A percentile compares a stretch with the other conserved stretches of the same genome.
Conservation (phyloP, 2,329 filamentous ascomycete genomes). For the Ceratocystis variospora region DNA sequence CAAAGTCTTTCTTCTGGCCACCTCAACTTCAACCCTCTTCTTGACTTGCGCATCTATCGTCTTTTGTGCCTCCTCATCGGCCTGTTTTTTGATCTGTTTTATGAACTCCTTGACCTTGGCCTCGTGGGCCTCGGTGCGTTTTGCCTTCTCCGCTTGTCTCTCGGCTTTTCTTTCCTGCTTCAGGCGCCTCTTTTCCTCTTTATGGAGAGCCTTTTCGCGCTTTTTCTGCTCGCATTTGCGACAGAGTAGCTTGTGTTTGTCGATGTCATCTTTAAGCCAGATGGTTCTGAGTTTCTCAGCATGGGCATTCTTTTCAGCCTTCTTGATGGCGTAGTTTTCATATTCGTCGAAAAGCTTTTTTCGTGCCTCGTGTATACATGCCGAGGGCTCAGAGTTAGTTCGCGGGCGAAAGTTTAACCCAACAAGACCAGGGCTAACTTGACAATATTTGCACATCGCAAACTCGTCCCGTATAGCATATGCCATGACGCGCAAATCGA, state of each 20-base stretch:
- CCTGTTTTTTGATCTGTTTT: neutral
- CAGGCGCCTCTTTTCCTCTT: neutral
- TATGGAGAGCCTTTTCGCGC: neutral
- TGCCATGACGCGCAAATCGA: neutral
- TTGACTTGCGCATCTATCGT: neutral
- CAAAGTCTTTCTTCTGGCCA: neutral
- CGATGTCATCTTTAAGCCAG: neutral
- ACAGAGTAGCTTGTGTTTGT: neutral
- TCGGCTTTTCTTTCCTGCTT: neutral
- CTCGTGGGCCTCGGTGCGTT: neutral
- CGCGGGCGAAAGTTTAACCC: neutral
- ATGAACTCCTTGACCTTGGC: neutral
- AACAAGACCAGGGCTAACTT: neutral
- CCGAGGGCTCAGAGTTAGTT: neutral
- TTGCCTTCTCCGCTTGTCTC: neutral
- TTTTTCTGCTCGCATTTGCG: neutral
- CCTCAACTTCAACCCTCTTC: neutral
- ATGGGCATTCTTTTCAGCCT: neutral
- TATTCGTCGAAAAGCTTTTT: slow-evolving; percentile 4
- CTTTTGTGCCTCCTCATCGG: neutral
- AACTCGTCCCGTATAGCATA: neutral
- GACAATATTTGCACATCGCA: neutral
- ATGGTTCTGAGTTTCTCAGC: neutral
- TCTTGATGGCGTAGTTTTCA: neutral
- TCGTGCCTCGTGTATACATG: neutral